Evolutionary conservation across 1,139 yeast genomes (phyloP), one percentile per base, ranked within the genome.

Genomic region (Suhomyces maxii): DNA sequence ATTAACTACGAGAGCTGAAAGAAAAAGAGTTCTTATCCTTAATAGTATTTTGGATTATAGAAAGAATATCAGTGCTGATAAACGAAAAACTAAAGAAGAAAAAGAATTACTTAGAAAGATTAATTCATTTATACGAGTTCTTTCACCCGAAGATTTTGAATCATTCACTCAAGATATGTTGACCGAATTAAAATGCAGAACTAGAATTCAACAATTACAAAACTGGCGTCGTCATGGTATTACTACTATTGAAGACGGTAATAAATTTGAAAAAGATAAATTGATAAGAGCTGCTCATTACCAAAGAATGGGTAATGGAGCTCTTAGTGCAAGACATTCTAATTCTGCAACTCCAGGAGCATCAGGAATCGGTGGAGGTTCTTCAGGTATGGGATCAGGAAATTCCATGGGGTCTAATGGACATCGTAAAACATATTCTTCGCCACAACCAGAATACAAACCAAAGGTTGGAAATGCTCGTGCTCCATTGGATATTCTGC

Each of bases 141-240:
- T 93, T 80, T 83, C 90, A 0, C 84, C 90, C 2, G 76, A 78
- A 33, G 99, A 93, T 67, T 93, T 86, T 65, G 85, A 82, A 40
- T 77, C 77, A 11, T 89, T 93, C 59, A 69, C 85, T 3, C 80
- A 77, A 36, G 95, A 88, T 60, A 77, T 90, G 51, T 61, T 89
- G 46, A 80, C 83, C 6, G 99, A 93, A 65, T 76, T 89, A 44
- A 83, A 82, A 57, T 84, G 89, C 57, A 78, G 98, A 46, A 79
- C 85, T 35, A 78, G 95, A 51, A 90, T 93, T 46, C 86, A 86
- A 45, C 97, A 90, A 67, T 70, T 95, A 36, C 99, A 93, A 64
- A 93, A 86, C 58, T 95, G 97, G 90, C 80, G 99, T 51, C 79
- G 85, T 40, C 84, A 89, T 62, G 99, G 99, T 2, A 79, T 93